Base-by-base conservation (phyloP, 176 grass and related monocot species). In the Carex kokanica region DNA sequence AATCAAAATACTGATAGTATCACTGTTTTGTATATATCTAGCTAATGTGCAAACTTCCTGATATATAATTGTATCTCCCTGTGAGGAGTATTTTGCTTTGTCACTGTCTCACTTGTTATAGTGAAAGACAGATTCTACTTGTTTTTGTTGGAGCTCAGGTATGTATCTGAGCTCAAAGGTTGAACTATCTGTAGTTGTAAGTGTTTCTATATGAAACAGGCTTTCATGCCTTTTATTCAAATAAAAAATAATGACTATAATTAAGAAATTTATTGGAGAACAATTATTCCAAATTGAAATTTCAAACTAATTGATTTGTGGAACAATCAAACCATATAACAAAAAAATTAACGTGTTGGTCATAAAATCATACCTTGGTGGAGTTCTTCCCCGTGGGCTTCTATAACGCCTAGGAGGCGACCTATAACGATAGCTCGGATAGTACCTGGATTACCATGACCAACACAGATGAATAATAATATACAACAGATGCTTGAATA, bases 341-440 rank as follows among this genome's bases (percentile, higher is more conserved):
- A 60, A 53, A 43, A 61, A 56, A 55, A 78, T 27, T 56, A 78
- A 18, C 45, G 18, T n/a, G 25, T 32, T 9, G 25, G 73, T 56
- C 49, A 56, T 56, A 21, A 66, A 57, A 57, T 68, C 43, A n/a
- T 86, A 93, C 91, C 90, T 94, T 67, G 90, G 86, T 58, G 89
- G 83, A 57, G 84, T 83, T 93, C 96, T 93, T 87, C 86, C 94
- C 88, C 93, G 85, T 23, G 96, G 96, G 60, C 93, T 99, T 88
- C 96, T 93, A 86, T 91, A 95, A 5, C 91, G 93, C 66, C 96
- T 95, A 49, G 88, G 93, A 62, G 96, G 93, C 5, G 96, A 95
- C 31, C 96, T 88, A 57, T 95, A 86, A 38, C 85, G 93, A 21
- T 78, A 79, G 77, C 83, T 90, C 64, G 89, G 85, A 23, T 93